These are phyloP conservation scores for Botrytis medusae DNA, from an alignment of 2,329 filamentous ascomycete genomes.

Conservation along the genomic window DNA sequence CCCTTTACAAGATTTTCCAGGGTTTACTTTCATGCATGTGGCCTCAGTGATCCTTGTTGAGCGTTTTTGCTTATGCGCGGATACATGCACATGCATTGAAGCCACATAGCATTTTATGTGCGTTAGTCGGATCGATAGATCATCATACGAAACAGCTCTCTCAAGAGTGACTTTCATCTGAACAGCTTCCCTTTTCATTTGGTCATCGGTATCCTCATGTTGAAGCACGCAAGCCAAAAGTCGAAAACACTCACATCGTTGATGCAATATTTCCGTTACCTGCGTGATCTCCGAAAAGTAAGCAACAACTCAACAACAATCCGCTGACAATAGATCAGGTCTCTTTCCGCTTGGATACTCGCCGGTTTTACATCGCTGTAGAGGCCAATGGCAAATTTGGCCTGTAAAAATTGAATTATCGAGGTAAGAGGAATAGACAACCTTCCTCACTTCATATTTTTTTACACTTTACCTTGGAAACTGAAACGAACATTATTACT, in stretches of 20 bases:
- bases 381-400: not conserved
- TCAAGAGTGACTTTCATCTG: not conserved
- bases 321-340: not conserved
- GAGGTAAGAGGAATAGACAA: conserved; percentile 6
- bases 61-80: not conserved
- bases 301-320: not conserved
- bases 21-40: not conserved
- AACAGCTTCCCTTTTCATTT: no score
- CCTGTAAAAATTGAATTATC: not conserved
- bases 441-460: not conserved
- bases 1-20: not conserved
- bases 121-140: not conserved
- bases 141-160: not conserved
- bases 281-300: not conserved
- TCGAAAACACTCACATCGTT: not conserved
- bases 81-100: not conserved
- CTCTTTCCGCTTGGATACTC: not conserved
- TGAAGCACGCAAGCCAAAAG: not conserved
- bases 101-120: not conserved
- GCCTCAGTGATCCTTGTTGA: not conserved
- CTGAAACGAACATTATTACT: not conserved
- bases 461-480: not conserved
- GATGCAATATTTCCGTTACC: not conserved
- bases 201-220: not conserved
- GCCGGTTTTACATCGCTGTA: not conserved